Conservation (phyloP, 345 rosid species). For the Hibiscus trionum region DNA sequence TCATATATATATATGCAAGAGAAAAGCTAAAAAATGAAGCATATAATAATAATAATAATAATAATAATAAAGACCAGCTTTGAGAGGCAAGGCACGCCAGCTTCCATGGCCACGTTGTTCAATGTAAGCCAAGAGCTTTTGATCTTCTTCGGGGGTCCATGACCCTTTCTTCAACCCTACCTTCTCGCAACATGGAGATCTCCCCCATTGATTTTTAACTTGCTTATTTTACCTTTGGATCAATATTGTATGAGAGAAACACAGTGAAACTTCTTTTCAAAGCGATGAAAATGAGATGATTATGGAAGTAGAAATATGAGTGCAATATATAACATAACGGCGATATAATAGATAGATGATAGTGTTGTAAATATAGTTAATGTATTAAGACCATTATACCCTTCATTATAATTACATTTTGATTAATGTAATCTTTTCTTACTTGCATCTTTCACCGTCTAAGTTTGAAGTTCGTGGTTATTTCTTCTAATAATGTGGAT, state of each 20-base stretch:
- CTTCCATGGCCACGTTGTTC: not conserved
- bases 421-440: no score
- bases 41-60: not conserved
- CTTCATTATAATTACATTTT: not conserved
- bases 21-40: no score
- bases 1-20: no score
- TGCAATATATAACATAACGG: not conserved
- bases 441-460: no score
- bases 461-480: no score
- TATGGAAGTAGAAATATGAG: not conserved
- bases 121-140: not conserved
- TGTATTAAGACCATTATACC: not conserved
- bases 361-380: not conserved
- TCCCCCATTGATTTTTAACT: not conserved
- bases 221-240: not conserved
- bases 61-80: not conserved
- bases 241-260: no score
- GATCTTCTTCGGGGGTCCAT: not conserved
- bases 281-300: not conserved
- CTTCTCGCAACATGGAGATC: not conserved
- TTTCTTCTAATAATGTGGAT: no score
- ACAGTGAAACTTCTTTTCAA: no score
- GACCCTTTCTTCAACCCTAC: not conserved
- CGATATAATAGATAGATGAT: not conserved
- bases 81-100: not conserved